These are phyloP conservation scores for Cladophialophora immunda DNA, from an alignment of 2,329 filamentous ascomycete genomes.

Conservation along the genomic window DNA sequence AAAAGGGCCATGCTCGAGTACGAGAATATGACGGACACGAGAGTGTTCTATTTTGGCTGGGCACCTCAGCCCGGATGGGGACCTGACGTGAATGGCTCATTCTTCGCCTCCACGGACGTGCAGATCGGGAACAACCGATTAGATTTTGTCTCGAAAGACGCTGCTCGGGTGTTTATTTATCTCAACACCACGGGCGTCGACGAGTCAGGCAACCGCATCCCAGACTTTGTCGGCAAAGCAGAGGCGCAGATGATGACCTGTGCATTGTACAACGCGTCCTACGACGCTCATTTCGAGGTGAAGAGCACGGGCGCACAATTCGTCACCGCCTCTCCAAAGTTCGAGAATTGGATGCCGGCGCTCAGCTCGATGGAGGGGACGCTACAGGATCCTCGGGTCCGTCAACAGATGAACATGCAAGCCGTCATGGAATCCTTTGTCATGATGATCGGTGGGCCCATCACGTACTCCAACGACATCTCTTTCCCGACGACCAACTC, in stretches of 20 bases:
- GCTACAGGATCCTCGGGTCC: constrained; percentile 7
- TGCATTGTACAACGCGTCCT: constrained; percentile 28
- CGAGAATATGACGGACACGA: constrained; percentile 18
- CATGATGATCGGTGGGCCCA: constrained; percentile 28
- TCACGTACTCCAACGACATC: constrained; percentile 11
- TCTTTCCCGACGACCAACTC: constrained; percentile 17
- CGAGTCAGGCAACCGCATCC: constrained; percentile 3
- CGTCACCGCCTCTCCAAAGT: constrained; percentile 11
- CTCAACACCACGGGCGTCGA: constrained; percentile 30
- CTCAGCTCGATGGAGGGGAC: constrained; percentile 18
- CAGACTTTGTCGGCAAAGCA: constrained; percentile 1
- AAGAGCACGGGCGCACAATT: constrained; percentile 25
- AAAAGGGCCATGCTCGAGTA: constrained; percentile 24
- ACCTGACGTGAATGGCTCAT: constrained; percentile 25
- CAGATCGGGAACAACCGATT: constrained; percentile 26
- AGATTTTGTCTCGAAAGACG: constrained; percentile 22
- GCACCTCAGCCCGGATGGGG: constrained; percentile 27
- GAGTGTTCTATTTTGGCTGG: constrained; percentile 27
- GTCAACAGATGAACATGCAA: constrained; percentile 32
- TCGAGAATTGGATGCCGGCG: constrained; percentile 29
- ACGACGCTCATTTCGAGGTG: constrained; percentile 25
- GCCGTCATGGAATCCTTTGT: constrained; percentile 30
- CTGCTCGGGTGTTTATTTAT: constrained; percentile 25
- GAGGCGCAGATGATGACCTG: constrained; percentile 29
- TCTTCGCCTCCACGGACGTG: constrained; percentile 24